These are phyloP conservation scores for Fomes fomentarius DNA, from an alignment of 1,284 basidiomycete species.

Conservation along the genomic window DNA sequence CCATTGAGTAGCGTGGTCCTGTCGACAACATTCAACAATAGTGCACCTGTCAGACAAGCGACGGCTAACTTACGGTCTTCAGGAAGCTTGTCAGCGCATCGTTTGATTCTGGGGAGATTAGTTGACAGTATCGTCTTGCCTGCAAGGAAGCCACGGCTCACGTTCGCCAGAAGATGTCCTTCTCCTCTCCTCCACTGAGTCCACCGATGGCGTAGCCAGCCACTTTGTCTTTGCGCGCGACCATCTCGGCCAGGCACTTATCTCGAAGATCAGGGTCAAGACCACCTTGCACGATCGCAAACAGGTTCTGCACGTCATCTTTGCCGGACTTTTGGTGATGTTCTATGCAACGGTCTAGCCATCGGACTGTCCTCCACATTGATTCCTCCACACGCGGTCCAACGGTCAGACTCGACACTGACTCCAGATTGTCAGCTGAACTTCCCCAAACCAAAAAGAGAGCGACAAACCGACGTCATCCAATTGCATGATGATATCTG, in stretches of 20 bases:
- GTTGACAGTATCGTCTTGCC: constrained; percentile 14
- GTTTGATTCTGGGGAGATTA: constrained; percentile 61
- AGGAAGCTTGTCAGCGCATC: constrained; percentile 76
- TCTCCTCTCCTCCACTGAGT: constrained; percentile 85
- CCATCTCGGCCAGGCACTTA: constrained; percentile 79
- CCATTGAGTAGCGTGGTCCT: constrained; percentile 89
- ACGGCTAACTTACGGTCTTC: constrained; percentile 61
- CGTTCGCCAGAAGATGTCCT: constrained; percentile 88
- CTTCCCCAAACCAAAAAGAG: too few relatives aligned
- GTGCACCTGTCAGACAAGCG: background rate
- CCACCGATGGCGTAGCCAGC: constrained; percentile 86
- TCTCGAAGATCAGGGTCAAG: constrained; percentile 70
- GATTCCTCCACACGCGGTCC: constrained; percentile 83
- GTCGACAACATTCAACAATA: constrained; percentile 10
- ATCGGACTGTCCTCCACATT: constrained; percentile 79
- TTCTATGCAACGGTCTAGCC: constrained; percentile 84
- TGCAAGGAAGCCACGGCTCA: constrained; percentile 39
- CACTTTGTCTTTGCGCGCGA: constrained; percentile 68
- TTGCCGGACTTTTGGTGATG: constrained; percentile 70
- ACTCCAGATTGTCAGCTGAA: background rate
- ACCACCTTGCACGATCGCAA: constrained; percentile 88
- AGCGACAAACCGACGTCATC: constrained; percentile 78
- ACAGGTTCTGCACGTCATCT: constrained; percentile 71
- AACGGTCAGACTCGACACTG: constrained; percentile 74
- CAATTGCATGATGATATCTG: constrained; percentile 90